Evolutionary conservation across 2,329 filamentous ascomycete species (phyloP).

Genomic region (Beauveria varroae): DNA sequence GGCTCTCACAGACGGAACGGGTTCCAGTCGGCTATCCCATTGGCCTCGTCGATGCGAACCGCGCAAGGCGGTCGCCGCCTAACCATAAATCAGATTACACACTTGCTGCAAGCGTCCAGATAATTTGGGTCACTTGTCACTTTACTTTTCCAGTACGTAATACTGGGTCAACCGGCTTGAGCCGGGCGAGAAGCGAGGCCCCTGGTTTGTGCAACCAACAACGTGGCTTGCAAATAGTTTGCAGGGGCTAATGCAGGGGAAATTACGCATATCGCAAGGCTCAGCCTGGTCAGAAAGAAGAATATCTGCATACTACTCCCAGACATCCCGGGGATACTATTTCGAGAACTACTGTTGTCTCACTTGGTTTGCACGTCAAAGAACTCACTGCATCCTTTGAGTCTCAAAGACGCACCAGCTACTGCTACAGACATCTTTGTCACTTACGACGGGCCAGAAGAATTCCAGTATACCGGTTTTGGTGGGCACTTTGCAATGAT

Average conservation of each 20-base stretch:
- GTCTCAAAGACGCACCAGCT: background rate
- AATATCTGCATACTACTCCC: too few relatives aligned
- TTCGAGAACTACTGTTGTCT: background rate
- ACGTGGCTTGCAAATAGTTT: conserved; percentile 9
- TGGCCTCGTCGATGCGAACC: background rate
- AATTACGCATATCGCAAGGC: background rate
- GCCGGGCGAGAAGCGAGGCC: background rate
- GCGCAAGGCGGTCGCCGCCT: background rate
- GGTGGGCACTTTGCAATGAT: background rate
- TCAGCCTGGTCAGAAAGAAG: background rate
- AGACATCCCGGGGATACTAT: too few relatives aligned
- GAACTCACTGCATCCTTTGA: background rate
- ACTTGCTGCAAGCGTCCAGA: background rate
- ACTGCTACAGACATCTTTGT: background rate
- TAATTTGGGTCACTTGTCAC: background rate
- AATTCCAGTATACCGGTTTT: too few relatives aligned
- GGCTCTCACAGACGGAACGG: background rate
- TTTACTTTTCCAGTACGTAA: background rate
- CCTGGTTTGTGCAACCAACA: background rate
- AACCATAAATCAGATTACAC: background rate
- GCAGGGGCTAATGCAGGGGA: conserved; percentile 7
- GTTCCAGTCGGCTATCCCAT: background rate
- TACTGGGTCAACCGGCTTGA: background rate
- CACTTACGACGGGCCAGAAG: too few relatives aligned
- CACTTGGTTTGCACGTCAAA: background rate